Percentiles rank a stretch among this genome's conserved stretches.
Evolutionary conservation across 2,329 filamentous ascomycete species (phyloP).

Genomic region (Colletotrichum destructivum): DNA sequence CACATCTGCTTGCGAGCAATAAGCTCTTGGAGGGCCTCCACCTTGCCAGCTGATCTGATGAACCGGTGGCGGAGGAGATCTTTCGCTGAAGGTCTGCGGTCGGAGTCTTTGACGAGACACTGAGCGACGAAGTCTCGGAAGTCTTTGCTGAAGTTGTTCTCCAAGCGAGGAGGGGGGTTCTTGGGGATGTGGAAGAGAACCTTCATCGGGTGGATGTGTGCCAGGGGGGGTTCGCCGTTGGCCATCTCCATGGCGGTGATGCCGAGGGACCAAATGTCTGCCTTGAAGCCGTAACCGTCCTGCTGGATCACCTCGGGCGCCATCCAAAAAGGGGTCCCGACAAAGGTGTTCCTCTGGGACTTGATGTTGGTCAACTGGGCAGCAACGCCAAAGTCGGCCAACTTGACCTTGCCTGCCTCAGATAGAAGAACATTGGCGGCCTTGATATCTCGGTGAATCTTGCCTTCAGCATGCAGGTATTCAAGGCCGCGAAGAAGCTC

Average conservation of each 20-base stretch:
- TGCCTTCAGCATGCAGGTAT: conserved; percentile 93
- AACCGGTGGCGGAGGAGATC: conserved; percentile 92
- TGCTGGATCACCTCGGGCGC: conserved; percentile 95
- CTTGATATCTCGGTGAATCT: conserved; percentile 97
- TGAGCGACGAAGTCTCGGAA: conserved; percentile 95
- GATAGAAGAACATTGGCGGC: conserved; percentile 97
- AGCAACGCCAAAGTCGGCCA: conserved; percentile 97
- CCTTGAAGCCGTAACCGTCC: conserved; percentile 86
- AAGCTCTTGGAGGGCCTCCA: conserved; percentile 89
- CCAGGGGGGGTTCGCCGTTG: conserved; percentile 89
- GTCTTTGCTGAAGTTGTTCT: conserved; percentile 88
- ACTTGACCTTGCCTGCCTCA: conserved; percentile 89
- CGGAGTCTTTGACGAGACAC: conserved; percentile 93
- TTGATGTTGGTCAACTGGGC: conserved; percentile 98
- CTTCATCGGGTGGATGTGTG: conserved; percentile 92
- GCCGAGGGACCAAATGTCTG: conserved; percentile 93
- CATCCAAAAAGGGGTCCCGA: conserved; percentile 98
- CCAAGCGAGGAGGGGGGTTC: conserved; percentile 85
- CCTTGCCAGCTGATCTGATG: conserved; percentile 87
- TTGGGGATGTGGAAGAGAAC: conserved; percentile 93
- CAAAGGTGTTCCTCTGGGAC: conserved; percentile 96
- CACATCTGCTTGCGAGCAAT: conserved; percentile 87
- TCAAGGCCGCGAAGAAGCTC: conserved; percentile 92
- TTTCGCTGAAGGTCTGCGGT: conserved; percentile 85
- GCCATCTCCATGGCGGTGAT: conserved; percentile 94